Conservation (phyloP, 257 asterid species). For the Solanum clarkiae region DNA sequence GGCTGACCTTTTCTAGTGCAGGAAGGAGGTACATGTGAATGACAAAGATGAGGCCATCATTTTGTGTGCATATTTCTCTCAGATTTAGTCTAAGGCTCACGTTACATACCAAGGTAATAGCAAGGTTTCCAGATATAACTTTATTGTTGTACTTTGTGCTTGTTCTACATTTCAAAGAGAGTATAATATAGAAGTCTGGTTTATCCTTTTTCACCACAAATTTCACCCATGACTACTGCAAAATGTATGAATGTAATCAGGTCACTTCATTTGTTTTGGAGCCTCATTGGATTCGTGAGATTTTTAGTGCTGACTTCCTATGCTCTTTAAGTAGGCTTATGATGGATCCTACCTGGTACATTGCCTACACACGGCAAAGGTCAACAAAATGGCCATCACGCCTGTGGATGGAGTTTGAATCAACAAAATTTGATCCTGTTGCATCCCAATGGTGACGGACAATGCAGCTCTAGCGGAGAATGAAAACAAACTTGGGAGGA, state of each 20-base stretch:
- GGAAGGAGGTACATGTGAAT: conserved; percentile 58
- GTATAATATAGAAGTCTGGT: background rate
- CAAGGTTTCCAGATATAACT: background rate
- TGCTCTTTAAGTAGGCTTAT: background rate
- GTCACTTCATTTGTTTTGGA: background rate
- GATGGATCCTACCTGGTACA: conserved; percentile 28
- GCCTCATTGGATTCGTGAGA: background rate
- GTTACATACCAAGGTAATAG: background rate
- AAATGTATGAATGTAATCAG: background rate
- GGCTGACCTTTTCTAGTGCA: conserved; percentile 18
- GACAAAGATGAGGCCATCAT: conserved; percentile 27
- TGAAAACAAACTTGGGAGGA: conserved; percentile 15
- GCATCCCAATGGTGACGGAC: conserved; percentile 13
- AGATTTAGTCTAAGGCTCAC: conserved; percentile 16
- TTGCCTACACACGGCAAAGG: conserved; percentile 26
- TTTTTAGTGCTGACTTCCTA: background rate
- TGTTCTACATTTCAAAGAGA: background rate
- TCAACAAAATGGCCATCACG: conserved; percentile 23
- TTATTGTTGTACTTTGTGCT: background rate
- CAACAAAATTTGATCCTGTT: conserved; percentile 29
- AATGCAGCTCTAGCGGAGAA: background rate
- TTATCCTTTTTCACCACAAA: background rate
- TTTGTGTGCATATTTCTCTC: conserved; percentile 52
- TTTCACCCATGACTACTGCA: background rate
- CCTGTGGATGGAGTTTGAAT: conserved; percentile 45